phyloP scores from a whole-genome alignment of 2,329 filamentous ascomycete species.

The Cladosporium sp. region DNA sequence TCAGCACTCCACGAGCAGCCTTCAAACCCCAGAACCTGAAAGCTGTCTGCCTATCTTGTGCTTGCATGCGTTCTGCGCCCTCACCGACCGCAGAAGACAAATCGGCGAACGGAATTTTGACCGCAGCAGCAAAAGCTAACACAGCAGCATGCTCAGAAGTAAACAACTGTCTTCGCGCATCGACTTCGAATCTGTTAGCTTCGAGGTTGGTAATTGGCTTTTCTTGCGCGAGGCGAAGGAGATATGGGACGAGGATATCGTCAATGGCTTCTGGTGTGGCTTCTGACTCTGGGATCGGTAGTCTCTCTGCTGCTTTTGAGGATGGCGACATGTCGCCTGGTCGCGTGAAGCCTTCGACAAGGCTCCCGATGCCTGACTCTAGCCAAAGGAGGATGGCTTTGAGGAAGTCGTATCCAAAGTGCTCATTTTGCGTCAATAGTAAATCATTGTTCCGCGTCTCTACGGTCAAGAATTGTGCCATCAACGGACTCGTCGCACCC shows the following conservation, averaged over 20 bases:
- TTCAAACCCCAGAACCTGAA: conserved; percentile 60
- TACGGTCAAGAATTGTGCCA: conserved; percentile 30
- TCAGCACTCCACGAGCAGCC: conserved; percentile 59
- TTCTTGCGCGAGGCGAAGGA: conserved; percentile 55
- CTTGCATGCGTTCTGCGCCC: conserved; percentile 27
- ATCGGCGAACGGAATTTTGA: conserved; percentile 55
- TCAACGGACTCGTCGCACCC: conserved; percentile 24
- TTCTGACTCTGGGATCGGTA: conserved; percentile 52
- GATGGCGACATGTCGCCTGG: conserved; percentile 38
- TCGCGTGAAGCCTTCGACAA: conserved; percentile 59
- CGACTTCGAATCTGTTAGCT: conserved; percentile 58
- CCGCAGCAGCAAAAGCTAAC: conserved; percentile 54
- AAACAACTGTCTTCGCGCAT: conserved; percentile 55
- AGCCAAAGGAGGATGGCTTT: conserved; percentile 65
- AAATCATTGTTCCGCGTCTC: conserved; percentile 43
- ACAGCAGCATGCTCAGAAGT: conserved; percentile 56
- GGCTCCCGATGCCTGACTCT: conserved; percentile 56
- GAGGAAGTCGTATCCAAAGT: conserved; percentile 65
- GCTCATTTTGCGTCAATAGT: conserved; percentile 43
- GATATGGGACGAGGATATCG: conserved; percentile 58
- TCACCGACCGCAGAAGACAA: conserved; percentile 42
- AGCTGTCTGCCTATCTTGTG: conserved; percentile 48
- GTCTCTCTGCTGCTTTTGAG: conserved; percentile 38
- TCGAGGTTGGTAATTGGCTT: conserved; percentile 57
- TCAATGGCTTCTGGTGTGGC: conserved; percentile 57